Base-by-base conservation (phyloP, 305 asterid genomes). In the Striga hermonthica region DNA sequence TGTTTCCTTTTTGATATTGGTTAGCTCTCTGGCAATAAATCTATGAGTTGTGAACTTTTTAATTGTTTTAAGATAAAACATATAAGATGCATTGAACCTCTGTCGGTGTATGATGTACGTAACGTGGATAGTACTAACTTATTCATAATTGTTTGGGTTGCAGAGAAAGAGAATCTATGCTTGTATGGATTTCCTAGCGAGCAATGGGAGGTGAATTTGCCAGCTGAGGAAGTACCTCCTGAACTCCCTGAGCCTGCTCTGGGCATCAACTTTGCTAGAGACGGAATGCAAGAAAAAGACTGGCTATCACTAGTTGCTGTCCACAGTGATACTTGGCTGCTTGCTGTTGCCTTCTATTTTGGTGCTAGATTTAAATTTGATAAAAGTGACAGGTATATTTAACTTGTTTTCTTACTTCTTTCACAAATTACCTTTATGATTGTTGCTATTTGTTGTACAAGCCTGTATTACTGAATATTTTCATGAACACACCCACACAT, bases 311-410 rank as follows among this genome's bases (percentile, higher is more conserved):
- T 82, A 12, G 80, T 82, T 69, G 82, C 84, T 49, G 84, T 82
- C 75, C 87, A 82, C 74, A 75, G 82, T 67, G 87, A 81, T 74
- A 66, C 81, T 35, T 81, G 86, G 86, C 77, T 81, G 72, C 83
- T 81, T 54, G 69, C 83, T 9, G 80, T 78, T 15, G 74, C 86
- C 13, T 81, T 81, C 61, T 81, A 81, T 73, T 78, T 81, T 65
- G 86, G 86, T 53, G 83, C 86, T 62, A 61, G 83, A 70, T 80
- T 77, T 60, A 76, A 78, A 55, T 77, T 80, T 50, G 85, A 80
- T 65, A 80, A 77, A 77, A 64, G 82, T 60, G 82, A 75, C 78
- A 80, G 85, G 85, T 72, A n/a, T 6, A 45, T 41, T 41, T 55
- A 41, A 7, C 48, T 54, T 7, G 15, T 56, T 15, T 37, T 9